phyloP scores from a whole-genome alignment of 2,329 filamentous ascomycete species.

The Alternaria arborescens region DNA sequence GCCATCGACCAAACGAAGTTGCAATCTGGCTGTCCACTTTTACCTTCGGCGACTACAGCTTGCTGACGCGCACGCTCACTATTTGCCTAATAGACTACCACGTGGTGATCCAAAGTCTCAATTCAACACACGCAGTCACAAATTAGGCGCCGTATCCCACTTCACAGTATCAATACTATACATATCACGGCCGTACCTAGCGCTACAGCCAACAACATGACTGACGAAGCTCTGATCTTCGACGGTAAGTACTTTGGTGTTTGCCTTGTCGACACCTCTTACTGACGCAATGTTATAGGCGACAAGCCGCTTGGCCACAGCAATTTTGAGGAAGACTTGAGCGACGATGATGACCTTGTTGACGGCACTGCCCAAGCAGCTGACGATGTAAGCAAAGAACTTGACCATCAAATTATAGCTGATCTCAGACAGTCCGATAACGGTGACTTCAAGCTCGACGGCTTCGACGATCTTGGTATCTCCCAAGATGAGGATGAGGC shows the following conservation, averaged over 20 bases:
- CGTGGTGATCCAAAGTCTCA: background rate
- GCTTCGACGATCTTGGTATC: slow-evolving; percentile 19
- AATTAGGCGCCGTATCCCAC: background rate
- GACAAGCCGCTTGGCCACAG: slow-evolving; percentile 15
- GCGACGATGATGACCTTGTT: slow-evolving; percentile 16
- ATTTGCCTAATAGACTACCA: slow-evolving; percentile 1
- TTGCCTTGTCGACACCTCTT: background rate
- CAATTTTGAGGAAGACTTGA: slow-evolving; percentile 9
- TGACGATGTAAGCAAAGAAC: slow-evolving; percentile 11
- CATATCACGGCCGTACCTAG: background rate
- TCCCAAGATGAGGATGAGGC: slow-evolving; percentile 12
- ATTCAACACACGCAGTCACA: background rate
- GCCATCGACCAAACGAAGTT: background rate
- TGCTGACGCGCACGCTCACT: background rate
- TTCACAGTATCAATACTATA: slow-evolving; percentile 1
- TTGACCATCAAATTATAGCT: background rate
- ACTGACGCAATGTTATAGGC: slow-evolving; percentile 17
- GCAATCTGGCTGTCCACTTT: slow-evolving; percentile 2
- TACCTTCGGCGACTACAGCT: slow-evolving; percentile 11
- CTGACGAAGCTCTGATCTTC: slow-evolving; percentile 21
- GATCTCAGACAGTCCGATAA: slow-evolving; percentile 18
- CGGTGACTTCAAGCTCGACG: slow-evolving; percentile 31
- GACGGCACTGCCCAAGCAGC: slow-evolving; percentile 9
- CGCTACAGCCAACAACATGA: slow-evolving; percentile 19
- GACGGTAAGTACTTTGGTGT: slow-evolving; percentile 18